These are phyloP conservation scores for Apiospora koreana DNA, from an alignment of 2,329 filamentous ascomycete species.

Conservation along the genomic window DNA sequence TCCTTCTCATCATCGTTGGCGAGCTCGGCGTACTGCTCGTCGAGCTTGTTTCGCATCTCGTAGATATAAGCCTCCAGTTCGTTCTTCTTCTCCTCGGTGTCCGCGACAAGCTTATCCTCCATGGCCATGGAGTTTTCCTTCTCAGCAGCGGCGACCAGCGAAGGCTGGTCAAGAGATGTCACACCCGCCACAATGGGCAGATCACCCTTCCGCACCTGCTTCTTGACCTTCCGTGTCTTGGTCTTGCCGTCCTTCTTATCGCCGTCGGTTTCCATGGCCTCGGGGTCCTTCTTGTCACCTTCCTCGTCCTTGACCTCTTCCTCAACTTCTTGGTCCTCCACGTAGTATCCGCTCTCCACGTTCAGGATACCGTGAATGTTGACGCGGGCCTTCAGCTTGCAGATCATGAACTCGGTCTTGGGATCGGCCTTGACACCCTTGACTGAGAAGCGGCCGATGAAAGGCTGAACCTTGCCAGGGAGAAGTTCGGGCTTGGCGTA, in stretches of 20 bases:
- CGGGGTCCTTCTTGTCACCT: conserved; percentile 65
- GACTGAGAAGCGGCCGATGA: conserved; percentile 97
- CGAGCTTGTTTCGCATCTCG: conserved; percentile 92
- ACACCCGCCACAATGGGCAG: conserved; percentile 85
- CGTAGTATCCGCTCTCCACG: conserved; percentile 95
- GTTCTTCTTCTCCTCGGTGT: conserved; percentile 99
- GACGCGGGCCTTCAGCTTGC: conserved; percentile 96
- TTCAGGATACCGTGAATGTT: conserved; percentile 97
- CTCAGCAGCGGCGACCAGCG: conserved; percentile 72
- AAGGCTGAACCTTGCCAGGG: conserved; percentile 87
- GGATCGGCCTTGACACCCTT: conserved; percentile 94
- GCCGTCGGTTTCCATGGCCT: conserved; percentile 84
- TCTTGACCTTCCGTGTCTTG: conserved; percentile 97
- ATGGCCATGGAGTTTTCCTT: conserved; percentile 89
- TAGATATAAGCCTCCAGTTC: conserved; percentile 98
- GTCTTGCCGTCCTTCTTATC: conserved; percentile 59
- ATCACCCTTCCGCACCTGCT: conserved; percentile 97
- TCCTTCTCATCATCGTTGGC: conserved; percentile 91
- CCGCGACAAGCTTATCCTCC: conserved; percentile 97
- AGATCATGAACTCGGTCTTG: conserved; percentile 99
- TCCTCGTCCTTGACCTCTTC: conserved; percentile 80
- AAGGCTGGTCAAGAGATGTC: conserved; percentile 69
- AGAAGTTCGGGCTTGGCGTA: conserved; percentile 86
- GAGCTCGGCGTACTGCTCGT: conserved; percentile 87
- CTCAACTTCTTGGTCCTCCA: conserved; percentile 96